Evolutionary conservation across 345 rosid species (phyloP), one percentile per base, ranked within the genome.

Genomic region (Nephelium lappaceum): DNA sequence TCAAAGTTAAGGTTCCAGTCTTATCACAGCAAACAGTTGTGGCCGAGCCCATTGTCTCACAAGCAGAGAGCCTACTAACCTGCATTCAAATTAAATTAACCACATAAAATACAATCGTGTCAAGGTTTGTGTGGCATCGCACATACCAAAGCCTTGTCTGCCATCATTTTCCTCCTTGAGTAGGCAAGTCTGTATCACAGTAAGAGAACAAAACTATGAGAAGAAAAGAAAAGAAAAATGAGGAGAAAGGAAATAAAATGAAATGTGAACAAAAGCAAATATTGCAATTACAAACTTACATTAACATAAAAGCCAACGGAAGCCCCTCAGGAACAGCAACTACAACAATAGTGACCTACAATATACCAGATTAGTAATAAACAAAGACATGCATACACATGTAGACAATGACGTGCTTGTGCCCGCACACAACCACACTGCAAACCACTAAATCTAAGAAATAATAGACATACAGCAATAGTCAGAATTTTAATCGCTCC

Each of bases 271-370:
- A 12, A 14, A 18, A 76, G 68, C 49, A 69, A 74, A 65, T 23
- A 67, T 51, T 24, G 70, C 42, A 76, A n/a, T 71, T 43, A 36
- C 5, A 77, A 41, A 85, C 94, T 86, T 89, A 96, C 99, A 97
- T 96, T 81, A 94, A 81, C 65, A 97, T 96, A 73, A 94, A 98
- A 85, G 99, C 99, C 82, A 96, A 83, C 21, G 99, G 99, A 81
- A 96, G 99, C 72, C 99, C 98, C 82, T 96, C 98, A 71, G 99
- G 99, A 72, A 96, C 99, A 47, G 99, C 98, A 82, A 96, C 99
- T 68, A 94, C 98, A 60, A 94, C 98, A 78, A 94, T 96, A 31
- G 98, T 96, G 57, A 96, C 99, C 98, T 96, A 83, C 68, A 87
- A 79, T 6, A 53, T 72, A 73, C 31, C 36, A 78, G 5, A 8